Conservation (phyloP, 169 alveolate species). For the Eimeria maxima region DNA sequence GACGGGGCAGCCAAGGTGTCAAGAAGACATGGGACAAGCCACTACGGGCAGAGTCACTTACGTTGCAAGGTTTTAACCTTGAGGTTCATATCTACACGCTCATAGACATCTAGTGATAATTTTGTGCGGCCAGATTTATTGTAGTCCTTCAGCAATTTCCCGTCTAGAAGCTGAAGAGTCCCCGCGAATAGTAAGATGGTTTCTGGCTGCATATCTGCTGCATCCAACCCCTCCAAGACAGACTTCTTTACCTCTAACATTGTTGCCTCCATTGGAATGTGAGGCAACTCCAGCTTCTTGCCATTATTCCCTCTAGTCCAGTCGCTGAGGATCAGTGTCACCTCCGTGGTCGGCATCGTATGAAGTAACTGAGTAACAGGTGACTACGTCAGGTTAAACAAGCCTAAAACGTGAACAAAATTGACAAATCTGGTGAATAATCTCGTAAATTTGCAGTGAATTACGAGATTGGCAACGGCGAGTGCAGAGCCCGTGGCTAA, state of each 20-base stretch:
- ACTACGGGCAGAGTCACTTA: neutral
- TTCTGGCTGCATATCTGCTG: conserved; percentile 7
- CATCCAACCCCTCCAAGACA: neutral
- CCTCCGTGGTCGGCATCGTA: conserved; percentile 64
- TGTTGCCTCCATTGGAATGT: conserved; percentile 17
- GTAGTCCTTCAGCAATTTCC: conserved; percentile 42
- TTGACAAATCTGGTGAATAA: neutral
- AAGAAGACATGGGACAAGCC: neutral
- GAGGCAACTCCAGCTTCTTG: conserved; percentile 55
- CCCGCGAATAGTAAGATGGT: conserved; percentile 67
- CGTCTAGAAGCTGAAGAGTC: conserved; percentile 26
- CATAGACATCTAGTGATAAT: conserved; percentile 75
- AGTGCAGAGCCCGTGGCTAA: neutral
- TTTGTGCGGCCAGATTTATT: conserved; percentile 78
- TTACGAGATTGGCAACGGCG: neutral
- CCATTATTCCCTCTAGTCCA: conserved; percentile 57
- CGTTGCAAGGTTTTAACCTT: conserved; percentile 77
- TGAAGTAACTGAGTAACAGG: neutral
- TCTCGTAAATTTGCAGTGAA: neutral
- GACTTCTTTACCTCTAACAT: conserved; percentile 34
- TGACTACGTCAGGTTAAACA: neutral
- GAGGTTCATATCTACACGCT: conserved; percentile 65
- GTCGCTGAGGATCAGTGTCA: conserved; percentile 74
- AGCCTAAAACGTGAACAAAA: neutral
- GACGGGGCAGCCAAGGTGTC: neutral